These are phyloP conservation scores for Xenosphaeropsis pyriputrescens DNA, from an alignment of 2,329 filamentous ascomycete genomes.

Conservation along the genomic window DNA sequence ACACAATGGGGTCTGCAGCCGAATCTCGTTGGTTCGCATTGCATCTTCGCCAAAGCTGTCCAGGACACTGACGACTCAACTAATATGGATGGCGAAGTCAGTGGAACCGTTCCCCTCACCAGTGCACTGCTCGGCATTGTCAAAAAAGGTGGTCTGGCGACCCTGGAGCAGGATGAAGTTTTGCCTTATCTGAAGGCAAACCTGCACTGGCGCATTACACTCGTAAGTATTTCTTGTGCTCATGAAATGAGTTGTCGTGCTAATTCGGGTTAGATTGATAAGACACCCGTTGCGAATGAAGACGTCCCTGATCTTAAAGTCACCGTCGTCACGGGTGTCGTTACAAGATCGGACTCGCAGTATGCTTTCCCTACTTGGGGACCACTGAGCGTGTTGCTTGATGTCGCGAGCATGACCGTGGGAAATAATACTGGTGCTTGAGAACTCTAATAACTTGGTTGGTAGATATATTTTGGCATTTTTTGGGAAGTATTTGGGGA, in stretches of 20 bases:
- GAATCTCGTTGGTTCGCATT: slow-evolving; percentile 14
- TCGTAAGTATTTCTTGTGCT: slow-evolving; percentile 1
- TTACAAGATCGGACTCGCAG: slow-evolving; percentile 3
- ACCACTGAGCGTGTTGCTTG: neutral
- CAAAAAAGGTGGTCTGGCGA: slow-evolving; percentile 14
- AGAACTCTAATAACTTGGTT: neutral
- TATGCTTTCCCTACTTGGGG: neutral
- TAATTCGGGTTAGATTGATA: slow-evolving; percentile 2
- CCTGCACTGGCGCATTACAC: slow-evolving; percentile 12
- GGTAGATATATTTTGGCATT: no score
- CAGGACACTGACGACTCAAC: slow-evolving; percentile 2
- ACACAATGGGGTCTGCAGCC: slow-evolving; percentile 13
- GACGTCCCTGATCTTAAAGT: slow-evolving; percentile 12
- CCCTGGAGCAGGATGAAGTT: slow-evolving; percentile 9
- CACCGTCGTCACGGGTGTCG: slow-evolving; percentile 9
- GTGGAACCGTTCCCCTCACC: slow-evolving; percentile 29
- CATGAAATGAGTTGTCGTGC: slow-evolving; percentile 6
- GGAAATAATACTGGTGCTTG: neutral
- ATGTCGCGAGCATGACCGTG: neutral
- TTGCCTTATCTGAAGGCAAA: slow-evolving; percentile 11
- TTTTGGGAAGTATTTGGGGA: no score
- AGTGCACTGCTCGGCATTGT: slow-evolving; percentile 21
- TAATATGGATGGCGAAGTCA: slow-evolving; percentile 15
- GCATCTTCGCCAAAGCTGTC: slow-evolving; percentile 20
- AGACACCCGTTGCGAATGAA: slow-evolving; percentile 4